Evolutionary conservation across 345 rosid genomes (phyloP), one percentile per base, ranked within the genome.

Genomic region (Lepidium aucheri): DNA sequence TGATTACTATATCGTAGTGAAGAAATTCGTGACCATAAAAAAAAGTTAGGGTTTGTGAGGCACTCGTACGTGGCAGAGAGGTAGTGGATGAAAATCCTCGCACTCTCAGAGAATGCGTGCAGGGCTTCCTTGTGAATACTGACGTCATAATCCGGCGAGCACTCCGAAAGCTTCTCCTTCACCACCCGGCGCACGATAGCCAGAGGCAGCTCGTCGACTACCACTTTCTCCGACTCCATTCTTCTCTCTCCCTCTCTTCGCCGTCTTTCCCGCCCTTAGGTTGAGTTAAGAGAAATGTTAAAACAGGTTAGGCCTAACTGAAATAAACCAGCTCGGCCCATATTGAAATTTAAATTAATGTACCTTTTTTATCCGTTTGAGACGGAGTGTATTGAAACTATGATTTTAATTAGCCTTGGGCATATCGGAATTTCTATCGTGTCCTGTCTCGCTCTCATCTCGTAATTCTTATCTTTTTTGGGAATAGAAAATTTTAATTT

Each of bases 171-270:
- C 85, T 87, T 84, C 33, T 85, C 94, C 75, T 90, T 93, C 79
- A 90, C 97, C 65, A 90, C 85, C 28, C 98, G 87, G 45, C 90
- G 91, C 65, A 90, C 96, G 5, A 90, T 86, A 32, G 97, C 84
- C 70, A 78, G 79, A 22, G 91, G 96, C 57, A 93, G 85, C 89
- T 84, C 98, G 74, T 93, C 96, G 53, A 73, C 80, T 60, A 80
- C 82, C 57, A 65, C 82, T 67, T 87, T 90, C 80, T 86, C 85
- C 70, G 76, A 70, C 43, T 73, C 79, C 71, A 74, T 73, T 15
- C n/a, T 58, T 45, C 56, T 66, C 43, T 16, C 62, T 16, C 30
- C 4, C 61, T 14, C 17, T 26, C 12, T 41, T 35, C 35, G 3
- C 70, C 70, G 64, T 40, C 56, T 59, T 60, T 73, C 72, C 72